Percentiles rank a stretch among this genome's conserved stretches.
phyloP scores from a whole-genome alignment of 805 yeast genomes.

The Ogataea degrootiae region DNA sequence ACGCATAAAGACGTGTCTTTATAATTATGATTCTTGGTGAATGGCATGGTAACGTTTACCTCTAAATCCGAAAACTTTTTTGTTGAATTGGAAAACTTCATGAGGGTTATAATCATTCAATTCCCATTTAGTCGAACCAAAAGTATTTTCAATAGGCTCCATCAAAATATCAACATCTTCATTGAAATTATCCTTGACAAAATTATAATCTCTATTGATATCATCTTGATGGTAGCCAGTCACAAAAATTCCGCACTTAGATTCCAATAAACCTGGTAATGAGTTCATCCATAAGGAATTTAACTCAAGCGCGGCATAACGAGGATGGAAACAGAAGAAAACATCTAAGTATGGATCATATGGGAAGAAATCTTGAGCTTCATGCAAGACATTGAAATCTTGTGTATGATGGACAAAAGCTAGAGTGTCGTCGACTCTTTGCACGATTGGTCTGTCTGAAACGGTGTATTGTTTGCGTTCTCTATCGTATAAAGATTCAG shows the following conservation, averaged over 20 bases:
- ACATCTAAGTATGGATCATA: slow-evolving; percentile 95
- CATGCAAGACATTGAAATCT: slow-evolving; percentile 86
- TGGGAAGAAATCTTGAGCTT: slow-evolving; percentile 92
- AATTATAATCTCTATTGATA: slow-evolving; percentile 59
- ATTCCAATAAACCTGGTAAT: slow-evolving; percentile 80
- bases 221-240: slow-evolving; percentile 87
- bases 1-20: not conserved
- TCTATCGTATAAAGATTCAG: slow-evolving; percentile 80
- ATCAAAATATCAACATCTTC: slow-evolving; percentile 79
- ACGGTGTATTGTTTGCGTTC: slow-evolving; percentile 57
- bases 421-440: slow-evolving; percentile 69
- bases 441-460: slow-evolving; percentile 60
- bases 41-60: slow-evolving; percentile 96
- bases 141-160: slow-evolving; percentile 67
- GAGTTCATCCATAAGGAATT: slow-evolving; percentile 80
- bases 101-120: slow-evolving; percentile 89
- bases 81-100: slow-evolving; percentile 89
- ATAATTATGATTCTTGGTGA: slow-evolving; percentile 15
- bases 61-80: slow-evolving; percentile 84
- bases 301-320: slow-evolving; percentile 77
- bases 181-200: slow-evolving; percentile 61
- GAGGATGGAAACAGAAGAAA: slow-evolving; percentile 95
- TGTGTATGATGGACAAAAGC: slow-evolving; percentile 81
- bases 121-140: slow-evolving; percentile 90
- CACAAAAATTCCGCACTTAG: slow-evolving; percentile 87